Evolutionary conservation across 23 red algal genomes (phyloP), one percentile per base, ranked within the genome.

Genomic region (Gracilaria caudata): DNA sequence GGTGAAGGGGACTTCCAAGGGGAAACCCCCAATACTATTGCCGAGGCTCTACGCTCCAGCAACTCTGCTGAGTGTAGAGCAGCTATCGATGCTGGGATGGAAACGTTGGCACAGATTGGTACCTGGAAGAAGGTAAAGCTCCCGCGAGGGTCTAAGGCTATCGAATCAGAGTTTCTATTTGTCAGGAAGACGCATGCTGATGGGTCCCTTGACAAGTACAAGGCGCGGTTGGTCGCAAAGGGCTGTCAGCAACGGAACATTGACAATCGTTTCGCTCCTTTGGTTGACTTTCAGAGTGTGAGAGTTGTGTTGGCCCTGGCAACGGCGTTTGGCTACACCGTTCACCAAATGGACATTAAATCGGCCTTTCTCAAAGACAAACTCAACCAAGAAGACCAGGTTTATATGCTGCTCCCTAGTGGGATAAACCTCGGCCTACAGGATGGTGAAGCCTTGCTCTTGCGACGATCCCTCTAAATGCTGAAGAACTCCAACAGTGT

Each of bases 311-410:
- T 26, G 4, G 57, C 57, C n/a, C 57, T 61, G n/a, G 57, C 57
- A 26, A 29, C 57, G 7, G 26, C 26, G 5, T 61, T 61, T 29
- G 51, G 46, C 28, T 58, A 63, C 55, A 29, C 32, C 13, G 55
- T 63, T 17, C 0, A 81, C 78, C 78, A 81, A 41, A 81, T 81
- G 51, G 56, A 81, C 56, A 34, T 81, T n/a, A 0, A 59, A n/a
- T 59, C 78, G 24, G 46, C 78, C 23, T 81, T 81, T 34, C 39
- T 61, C 24, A 57, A 81, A 23, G 0, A n/a, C 23, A 4, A 37
- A 32, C 35, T 81, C 25, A 33, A 58, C 28, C 26, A 61, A 25
- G 51, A 38, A 59, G 45, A 79, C 2, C 28, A 63, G n/a, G 1
- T 81, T 26, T 81, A 81, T 21, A 58, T 81, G 46, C 34, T 39